Base-by-base conservation (phyloP, 345 rosid genomes). In the Eucalyptus pumila region DNA sequence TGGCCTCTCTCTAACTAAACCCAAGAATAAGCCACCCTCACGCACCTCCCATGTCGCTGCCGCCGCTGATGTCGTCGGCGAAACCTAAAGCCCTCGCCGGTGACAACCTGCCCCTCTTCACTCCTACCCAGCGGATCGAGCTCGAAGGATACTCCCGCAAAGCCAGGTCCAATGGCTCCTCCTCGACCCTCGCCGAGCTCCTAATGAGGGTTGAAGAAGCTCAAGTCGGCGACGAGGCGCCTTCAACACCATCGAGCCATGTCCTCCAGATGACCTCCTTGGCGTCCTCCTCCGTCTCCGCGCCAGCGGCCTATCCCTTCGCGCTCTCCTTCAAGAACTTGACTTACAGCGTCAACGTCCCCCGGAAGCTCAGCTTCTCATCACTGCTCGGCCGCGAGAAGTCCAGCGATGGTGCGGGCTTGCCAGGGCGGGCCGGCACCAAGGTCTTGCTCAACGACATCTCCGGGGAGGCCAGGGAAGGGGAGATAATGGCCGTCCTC, bases 401-500 rank as follows among this genome's bases (percentile, higher is more conserved):
- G 45, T 14, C 65, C 60, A 8, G 8, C 23, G 37, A 40, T 12
- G n/a, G 45, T 9, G 34, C 26, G 88, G 89, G 27, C 87, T 91
- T 19, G 19, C 60, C 1, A 17, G 32, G 45, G 93, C 83, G 44
- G 50, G 90, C 49, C 51, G 90, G 91, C 88, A 93, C 90, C 30
- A 95, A 95, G 92, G 86, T 93, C 16, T 90, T 96, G 90, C 81
- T 96, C 88, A 93, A 94, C 87, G 91, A 91, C 32, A 90, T 94
- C 50, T 96, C 97, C 2, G 97, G 96, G 3, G 95, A 95, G 88
- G 97, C 98, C 2, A 90, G 90, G 67, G 97, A 96, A 90, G 98
- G 98, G 9, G 99, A 91, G 94, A 95, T 98, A 89, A 92, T 96
- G 97, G 99, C 98, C 10, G 98, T 98, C 88, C 96, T 98, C 49